Percentiles rank a stretch among this genome's conserved stretches.
Conservation (phyloP, 352 stramenopile species). For the Phytophthora palmivora region DNA sequence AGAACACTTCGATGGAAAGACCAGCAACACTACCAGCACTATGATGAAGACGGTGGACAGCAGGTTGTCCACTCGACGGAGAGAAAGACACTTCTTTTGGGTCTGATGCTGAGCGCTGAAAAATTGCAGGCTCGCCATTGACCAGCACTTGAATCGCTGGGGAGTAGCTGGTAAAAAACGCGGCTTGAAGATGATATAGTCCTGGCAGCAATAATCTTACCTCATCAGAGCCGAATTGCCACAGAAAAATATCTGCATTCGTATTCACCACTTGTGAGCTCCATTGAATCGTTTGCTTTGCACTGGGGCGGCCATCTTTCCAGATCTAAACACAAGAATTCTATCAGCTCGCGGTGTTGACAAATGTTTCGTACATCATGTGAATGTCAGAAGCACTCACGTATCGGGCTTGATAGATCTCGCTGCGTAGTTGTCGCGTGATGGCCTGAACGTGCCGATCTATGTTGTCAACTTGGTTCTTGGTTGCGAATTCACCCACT, state of each 20-base stretch:
- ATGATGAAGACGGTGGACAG: slow-evolving; percentile 51
- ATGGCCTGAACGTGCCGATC: slow-evolving; percentile 51
- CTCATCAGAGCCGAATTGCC: slow-evolving; percentile 58
- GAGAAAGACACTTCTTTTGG: slow-evolving; percentile 7
- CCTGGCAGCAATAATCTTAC: slow-evolving; percentile 62
- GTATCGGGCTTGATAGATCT: slow-evolving; percentile 79
- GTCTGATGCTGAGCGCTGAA: slow-evolving; percentile 13
- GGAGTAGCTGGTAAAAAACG: slow-evolving; percentile 71
- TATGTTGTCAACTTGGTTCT: slow-evolving; percentile 37
- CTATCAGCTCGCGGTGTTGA: neutral
- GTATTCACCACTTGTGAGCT: slow-evolving; percentile 76
- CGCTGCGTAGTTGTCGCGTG: slow-evolving; percentile 63
- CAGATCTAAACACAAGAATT: slow-evolving; percentile 59
- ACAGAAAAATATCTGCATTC: slow-evolving; percentile 71
- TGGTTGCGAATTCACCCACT: slow-evolving; percentile 36
- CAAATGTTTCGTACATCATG: neutral
- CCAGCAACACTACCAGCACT: slow-evolving; percentile 66
- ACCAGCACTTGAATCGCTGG: slow-evolving; percentile 65
- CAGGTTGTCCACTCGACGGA: slow-evolving; percentile 2
- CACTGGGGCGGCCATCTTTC: slow-evolving; percentile 62
- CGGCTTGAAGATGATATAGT: slow-evolving; percentile 73
- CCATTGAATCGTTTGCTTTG: slow-evolving; percentile 69
- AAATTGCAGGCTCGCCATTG: slow-evolving; percentile 63
- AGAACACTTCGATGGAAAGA: slow-evolving; percentile 56
- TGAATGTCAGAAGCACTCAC: slow-evolving; percentile 42